phyloP scores from a whole-genome alignment of 768 basidiomycete genomes.

The Crepidotus variabilis region DNA sequence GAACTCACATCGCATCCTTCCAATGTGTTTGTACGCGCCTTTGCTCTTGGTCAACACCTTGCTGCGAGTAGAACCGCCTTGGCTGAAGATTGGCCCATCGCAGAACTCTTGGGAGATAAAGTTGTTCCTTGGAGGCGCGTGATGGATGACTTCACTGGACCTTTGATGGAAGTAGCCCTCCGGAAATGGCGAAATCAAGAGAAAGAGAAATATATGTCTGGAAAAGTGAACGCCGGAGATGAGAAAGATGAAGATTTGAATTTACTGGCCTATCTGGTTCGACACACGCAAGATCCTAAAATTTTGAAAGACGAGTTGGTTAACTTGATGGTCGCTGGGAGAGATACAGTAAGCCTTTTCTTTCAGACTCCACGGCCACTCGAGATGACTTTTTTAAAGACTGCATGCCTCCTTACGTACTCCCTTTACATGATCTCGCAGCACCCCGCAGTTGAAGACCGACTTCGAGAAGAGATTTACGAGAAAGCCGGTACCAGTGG shows the following conservation, averaged over 20 bases:
- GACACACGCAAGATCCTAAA: slow-evolving; percentile 38
- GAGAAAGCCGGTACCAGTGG: slow-evolving; percentile 31
- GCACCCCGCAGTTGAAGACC: slow-evolving; percentile 35
- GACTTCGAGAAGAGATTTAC: slow-evolving; percentile 39
- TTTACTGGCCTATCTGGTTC: slow-evolving; percentile 46
- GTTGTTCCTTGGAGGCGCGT: slow-evolving; percentile 37
- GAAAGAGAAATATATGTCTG: slow-evolving; percentile 22
- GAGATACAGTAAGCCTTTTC: slow-evolving; percentile 41
- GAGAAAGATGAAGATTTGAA: slow-evolving; percentile 34
- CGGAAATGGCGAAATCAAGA: slow-evolving; percentile 32
- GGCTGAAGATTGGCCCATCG: slow-evolving; percentile 28
- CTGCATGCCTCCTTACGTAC: slow-evolving; percentile 37
- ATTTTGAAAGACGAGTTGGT: slow-evolving; percentile 43
- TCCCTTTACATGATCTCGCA: slow-evolving; percentile 39
- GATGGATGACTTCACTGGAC: slow-evolving; percentile 46
- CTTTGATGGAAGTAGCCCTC: slow-evolving; percentile 45
- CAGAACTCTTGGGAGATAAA: slow-evolving; percentile 49
- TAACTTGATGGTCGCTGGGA: slow-evolving; percentile 55
- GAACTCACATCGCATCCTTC: slow-evolving; percentile 30
- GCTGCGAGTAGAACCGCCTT: slow-evolving; percentile 33
- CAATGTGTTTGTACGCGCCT: slow-evolving; percentile 44
- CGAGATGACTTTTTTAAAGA: slow-evolving; percentile 19
- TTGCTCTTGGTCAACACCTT: slow-evolving; percentile 38
- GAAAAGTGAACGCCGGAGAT: slow-evolving; percentile 2
- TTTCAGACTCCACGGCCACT: background rate